Evolutionary conservation across 1,284 basidiomycete genomes (phyloP).

Genomic region (Ustilago hordei): DNA sequence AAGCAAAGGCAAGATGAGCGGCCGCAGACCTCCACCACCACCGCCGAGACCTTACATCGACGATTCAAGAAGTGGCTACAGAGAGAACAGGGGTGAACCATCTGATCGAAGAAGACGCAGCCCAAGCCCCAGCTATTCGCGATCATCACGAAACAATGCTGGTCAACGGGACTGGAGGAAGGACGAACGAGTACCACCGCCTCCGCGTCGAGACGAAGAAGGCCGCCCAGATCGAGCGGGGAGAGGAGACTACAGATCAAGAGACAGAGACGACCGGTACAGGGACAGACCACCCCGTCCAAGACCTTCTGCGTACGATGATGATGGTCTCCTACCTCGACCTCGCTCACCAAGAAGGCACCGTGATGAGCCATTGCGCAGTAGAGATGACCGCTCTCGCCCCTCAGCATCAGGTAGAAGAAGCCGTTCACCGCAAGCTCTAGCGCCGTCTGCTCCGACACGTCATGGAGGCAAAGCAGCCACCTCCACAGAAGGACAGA

Average conservation of each 20-base stretch:
- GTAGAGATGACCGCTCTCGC: not conserved
- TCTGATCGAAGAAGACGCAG: slow-evolving; percentile 28
- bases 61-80: slow-evolving; percentile 1
- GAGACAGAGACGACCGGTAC: slow-evolving; percentile 20
- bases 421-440: slow-evolving; percentile 2
- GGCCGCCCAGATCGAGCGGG: not conserved
- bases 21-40: slow-evolving; percentile 25
- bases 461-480: not conserved
- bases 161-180: slow-evolving; percentile 19
- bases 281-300: slow-evolving; percentile 14
- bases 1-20: slow-evolving; percentile 20
- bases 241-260: slow-evolving; percentile 16
- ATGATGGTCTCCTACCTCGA: not conserved
- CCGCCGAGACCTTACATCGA: slow-evolving; percentile 33
- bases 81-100: slow-evolving; percentile 17
- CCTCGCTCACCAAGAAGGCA: slow-evolving; percentile 1
- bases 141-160: slow-evolving; percentile 3
- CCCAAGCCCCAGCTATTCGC: slow-evolving; percentile 20
- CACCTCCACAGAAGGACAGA: not conserved
- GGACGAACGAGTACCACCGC: slow-evolving; percentile 9
- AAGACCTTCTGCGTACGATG: slow-evolving; percentile 15
- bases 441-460: not conserved
- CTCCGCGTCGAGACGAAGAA: not conserved
- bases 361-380: not conserved
- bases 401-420: not conserved